phyloP scores from a whole-genome alignment of 1,284 basidiomycete genomes.

The Leccinum ponderosum region DNA sequence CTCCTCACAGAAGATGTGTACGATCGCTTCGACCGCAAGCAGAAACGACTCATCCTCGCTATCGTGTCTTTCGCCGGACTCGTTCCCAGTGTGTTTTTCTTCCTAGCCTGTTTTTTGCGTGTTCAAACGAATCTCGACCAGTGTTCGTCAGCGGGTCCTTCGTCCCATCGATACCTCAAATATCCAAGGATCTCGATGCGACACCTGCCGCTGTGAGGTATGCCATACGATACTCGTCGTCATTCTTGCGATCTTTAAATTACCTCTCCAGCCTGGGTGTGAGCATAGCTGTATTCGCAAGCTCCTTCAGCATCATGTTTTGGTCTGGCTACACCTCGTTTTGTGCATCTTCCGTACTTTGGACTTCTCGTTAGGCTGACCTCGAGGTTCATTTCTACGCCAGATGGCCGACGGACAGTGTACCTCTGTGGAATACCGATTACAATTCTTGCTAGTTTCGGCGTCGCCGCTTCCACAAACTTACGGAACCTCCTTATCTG shows the following conservation, averaged over 20 bases:
- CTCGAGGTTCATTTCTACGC: not conserved
- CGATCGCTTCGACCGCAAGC: conserved; percentile 37
- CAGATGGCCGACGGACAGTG: conserved; percentile 44
- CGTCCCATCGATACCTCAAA: conserved; percentile 48
- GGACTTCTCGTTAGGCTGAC: not conserved
- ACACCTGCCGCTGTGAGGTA: conserved; percentile 42
- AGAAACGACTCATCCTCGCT: conserved; percentile 42
- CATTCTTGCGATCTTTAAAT: not conserved
- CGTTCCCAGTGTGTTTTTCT: conserved; percentile 22
- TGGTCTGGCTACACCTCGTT: conserved; percentile 18
- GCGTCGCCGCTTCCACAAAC: conserved; percentile 38
- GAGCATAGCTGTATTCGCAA: conserved; percentile 30
- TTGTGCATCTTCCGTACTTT: conserved; percentile 21
- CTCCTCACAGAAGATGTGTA: conserved; percentile 36
- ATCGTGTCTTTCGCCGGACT: conserved; percentile 39
- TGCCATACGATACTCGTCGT: conserved; percentile 13
- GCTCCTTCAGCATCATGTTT: not conserved
- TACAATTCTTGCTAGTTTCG: conserved; percentile 43
- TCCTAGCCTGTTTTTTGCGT: not conserved
- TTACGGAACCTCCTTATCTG: conserved; percentile 44
- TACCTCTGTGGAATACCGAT: conserved; percentile 50
- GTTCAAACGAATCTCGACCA: conserved; percentile 18
- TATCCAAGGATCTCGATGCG: conserved; percentile 42
- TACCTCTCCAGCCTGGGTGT: conserved; percentile 24
- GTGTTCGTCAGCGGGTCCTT: conserved; percentile 48